These are phyloP conservation scores for Imleria badia DNA, from an alignment of 768 basidiomycete genomes.

Conservation along the genomic window DNA sequence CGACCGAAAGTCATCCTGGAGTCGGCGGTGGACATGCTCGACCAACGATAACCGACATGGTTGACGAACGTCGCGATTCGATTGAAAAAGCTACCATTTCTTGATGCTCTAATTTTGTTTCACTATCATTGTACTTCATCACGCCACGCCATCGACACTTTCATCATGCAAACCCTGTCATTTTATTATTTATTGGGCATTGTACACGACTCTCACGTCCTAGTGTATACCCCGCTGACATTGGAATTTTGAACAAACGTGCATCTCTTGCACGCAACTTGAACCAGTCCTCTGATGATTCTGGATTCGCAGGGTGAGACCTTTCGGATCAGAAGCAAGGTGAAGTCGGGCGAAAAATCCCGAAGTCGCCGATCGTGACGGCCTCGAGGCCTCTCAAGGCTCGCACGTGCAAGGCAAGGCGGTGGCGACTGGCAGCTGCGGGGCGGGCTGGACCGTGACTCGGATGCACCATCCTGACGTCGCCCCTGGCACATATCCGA, in stretches of 20 bases:
- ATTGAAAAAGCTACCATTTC: background rate
- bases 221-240: constrained; percentile 3
- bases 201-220: background rate
- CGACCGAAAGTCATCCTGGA: constrained; percentile 78
- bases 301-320: too few species aligned
- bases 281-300: background rate
- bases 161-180: constrained; percentile 10
- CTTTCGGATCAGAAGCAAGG: too few species aligned
- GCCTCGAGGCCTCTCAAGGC: too few species aligned
- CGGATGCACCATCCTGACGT: too few species aligned
- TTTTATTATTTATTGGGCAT: constrained; percentile 10
- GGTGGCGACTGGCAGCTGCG: too few species aligned
- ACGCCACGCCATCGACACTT: constrained; percentile 10
- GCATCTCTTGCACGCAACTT: background rate
- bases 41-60: constrained; percentile 26
- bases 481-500: too few species aligned
- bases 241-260: background rate
- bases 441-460: too few species aligned
- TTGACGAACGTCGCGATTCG: background rate
- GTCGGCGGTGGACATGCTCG: constrained; percentile 56
- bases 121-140: constrained; percentile 17
- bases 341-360: too few species aligned
- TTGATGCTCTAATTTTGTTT: constrained; percentile 1
- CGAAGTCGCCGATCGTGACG: too few species aligned
- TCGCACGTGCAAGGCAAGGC: too few species aligned